Conservation (phyloP, 345 rosid genomes). For the Leavenworthia alabamica region DNA sequence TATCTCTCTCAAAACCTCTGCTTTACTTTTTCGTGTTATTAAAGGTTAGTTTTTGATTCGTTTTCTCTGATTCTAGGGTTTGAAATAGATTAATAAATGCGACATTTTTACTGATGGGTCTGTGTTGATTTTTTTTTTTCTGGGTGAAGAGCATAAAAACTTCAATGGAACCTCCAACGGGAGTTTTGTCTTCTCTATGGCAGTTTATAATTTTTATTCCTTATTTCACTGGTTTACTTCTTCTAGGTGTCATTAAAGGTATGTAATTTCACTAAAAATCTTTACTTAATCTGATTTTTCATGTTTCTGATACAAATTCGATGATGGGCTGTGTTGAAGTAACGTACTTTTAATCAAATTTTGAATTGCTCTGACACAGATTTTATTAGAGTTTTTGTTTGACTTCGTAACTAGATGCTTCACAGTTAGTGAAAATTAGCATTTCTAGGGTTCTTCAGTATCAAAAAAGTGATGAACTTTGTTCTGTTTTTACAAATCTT, state of each 20-base stretch:
- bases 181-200: constrained; percentile 59
- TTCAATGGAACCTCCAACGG: constrained; percentile 77
- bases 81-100: background rate
- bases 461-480: background rate
- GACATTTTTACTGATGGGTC: constrained; percentile 27
- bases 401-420: constrained; percentile 9
- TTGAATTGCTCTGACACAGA: background rate
- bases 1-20: background rate
- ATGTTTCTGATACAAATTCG: background rate
- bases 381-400: background rate
- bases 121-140: constrained; percentile 23
- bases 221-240: constrained; percentile 65
- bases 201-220: constrained; percentile 70
- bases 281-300: background rate
- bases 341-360: background rate
- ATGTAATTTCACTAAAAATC: background rate
- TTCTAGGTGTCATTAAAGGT: constrained; percentile 80
- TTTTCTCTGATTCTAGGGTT: constrained; percentile 6
- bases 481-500: background rate
- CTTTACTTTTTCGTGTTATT: background rate
- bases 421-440: background rate
- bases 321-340: background rate
- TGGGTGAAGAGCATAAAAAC: background rate
- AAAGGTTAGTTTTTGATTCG: background rate
- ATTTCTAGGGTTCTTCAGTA: background rate